A percentile compares a stretch with the other conserved stretches of the same genome.
Conservation (phyloP, 306 rosid genomes). For the Trifolium fragiferum region DNA sequence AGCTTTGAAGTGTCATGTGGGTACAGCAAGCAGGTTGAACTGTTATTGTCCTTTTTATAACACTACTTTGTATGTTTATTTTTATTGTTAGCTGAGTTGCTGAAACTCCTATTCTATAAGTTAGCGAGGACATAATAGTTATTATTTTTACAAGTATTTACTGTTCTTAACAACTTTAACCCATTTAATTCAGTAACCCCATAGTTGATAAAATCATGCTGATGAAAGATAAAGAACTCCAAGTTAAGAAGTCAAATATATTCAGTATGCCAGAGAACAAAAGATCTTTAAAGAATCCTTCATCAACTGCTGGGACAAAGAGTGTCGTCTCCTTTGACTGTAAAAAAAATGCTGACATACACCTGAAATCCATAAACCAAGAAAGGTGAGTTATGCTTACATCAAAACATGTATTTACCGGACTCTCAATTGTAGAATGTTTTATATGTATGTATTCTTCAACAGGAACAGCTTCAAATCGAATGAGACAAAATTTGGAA, state of each 20-base stretch:
- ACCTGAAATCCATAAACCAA: conserved; percentile 44
- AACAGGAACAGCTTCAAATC: conserved; percentile 52
- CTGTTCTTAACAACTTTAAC: conserved; percentile 21
- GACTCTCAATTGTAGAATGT: conserved; percentile 36
- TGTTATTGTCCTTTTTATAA: conserved; percentile 23
- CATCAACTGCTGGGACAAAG: conserved; percentile 50
- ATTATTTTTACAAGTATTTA: conserved; percentile 1
- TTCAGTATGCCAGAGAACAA: conserved; percentile 44
- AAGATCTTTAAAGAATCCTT: conserved; percentile 41
- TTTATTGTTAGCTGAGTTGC: conserved; percentile 31
- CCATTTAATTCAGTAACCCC: conserved; percentile 55
- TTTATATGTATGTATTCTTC: conserved; percentile 36
- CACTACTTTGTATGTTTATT: conserved; percentile 27
- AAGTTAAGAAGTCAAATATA: conserved; percentile 43
- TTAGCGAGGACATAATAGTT: conserved; percentile 23
- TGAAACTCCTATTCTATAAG: conserved; percentile 36
- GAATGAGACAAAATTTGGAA: conserved; percentile 50
- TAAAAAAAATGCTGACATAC: conserved; percentile 45
- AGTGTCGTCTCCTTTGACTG: conserved; percentile 45
- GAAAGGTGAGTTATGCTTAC: conserved; percentile 50
- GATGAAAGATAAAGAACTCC: conserved; percentile 48
- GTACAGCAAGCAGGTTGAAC: conserved; percentile 56
- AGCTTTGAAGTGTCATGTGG: conserved; percentile 46
- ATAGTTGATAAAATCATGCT: conserved; percentile 35
- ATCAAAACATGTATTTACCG: conserved; percentile 35